Evolutionary conservation across 495 filamentous ascomycete genomes (phyloP), one percentile per base, ranked within the genome.

Genomic region (Trichoderma erinaceum): DNA sequence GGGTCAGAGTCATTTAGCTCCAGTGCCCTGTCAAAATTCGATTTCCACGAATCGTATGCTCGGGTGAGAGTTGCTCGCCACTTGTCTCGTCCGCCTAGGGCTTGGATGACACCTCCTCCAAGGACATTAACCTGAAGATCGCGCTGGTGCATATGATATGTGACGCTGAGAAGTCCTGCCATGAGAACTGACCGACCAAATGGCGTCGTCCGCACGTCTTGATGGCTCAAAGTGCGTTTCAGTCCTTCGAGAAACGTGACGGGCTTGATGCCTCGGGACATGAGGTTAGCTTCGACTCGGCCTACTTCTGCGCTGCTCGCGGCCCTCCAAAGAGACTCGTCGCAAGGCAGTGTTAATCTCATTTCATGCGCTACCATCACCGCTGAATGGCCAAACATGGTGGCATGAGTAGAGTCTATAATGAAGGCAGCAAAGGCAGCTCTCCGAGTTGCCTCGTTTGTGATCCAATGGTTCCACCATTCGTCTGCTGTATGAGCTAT

Each of bases 351-450:
- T 1, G 95, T 92, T 12, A 98, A 81, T 27, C 92, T 88, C 82
- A 99, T 91, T 78, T 99, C 95, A 75, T 97, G 93, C 4, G 95
- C 93, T 16, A 97, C 93, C 93, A 98, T 97, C 41, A 95, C 93
- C 3, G 92, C 94, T 21, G 93, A 93, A 76, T 99, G 95, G 0
- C 95, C 95, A 77, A 98, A 99, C 91, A 99, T 97, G 52, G 92
- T 97, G 4, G 94, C 93, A 78, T 99, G 95, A 7, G 92, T 96
- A 3, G 93, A 96, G 75, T 99, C 95, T 66, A 97, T 88, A 27
- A 99, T 89, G 76, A 97, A 99, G 2, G 95, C 95, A 18, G 89
- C 94, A 81, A 97, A 99, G 0, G 94, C 95, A 4, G 90, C 92
- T 50, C 95, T 87, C 43, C 92, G 85, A 3, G 93, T 97, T 18